Conservation (phyloP, 2,329 filamentous ascomycete species). For the Trichophyton simii region DNA sequence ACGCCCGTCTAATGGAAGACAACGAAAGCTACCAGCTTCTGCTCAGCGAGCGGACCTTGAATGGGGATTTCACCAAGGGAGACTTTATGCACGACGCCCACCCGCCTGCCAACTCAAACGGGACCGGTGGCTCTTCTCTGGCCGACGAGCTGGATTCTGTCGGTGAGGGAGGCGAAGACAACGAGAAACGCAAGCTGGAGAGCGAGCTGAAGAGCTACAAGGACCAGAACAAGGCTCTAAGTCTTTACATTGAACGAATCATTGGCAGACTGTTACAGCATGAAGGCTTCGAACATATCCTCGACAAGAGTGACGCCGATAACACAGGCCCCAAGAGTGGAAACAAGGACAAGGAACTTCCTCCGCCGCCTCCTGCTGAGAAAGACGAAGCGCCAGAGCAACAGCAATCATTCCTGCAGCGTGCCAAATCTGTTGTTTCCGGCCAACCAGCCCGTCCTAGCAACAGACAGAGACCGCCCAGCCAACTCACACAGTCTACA, state of each 20-base stretch:
- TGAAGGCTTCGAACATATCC: constrained; percentile 86
- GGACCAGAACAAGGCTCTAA: constrained; percentile 94
- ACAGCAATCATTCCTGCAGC: constrained; percentile 41
- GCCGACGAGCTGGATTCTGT: constrained; percentile 78
- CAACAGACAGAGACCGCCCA: constrained; percentile 29
- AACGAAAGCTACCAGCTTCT: constrained; percentile 97
- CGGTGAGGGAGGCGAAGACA: constrained; percentile 48
- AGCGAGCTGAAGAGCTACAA: constrained; percentile 65
- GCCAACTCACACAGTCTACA: constrained; percentile 26
- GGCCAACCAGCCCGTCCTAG: constrained; percentile 24
- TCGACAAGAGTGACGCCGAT: constrained; percentile 60
- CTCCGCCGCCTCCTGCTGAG: constrained; percentile 56
- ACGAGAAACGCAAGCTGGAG: constrained; percentile 56
- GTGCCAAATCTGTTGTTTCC: constrained; percentile 49
- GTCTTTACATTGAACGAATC: constrained; percentile 97
- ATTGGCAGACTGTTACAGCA: constrained; percentile 89
- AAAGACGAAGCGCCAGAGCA: constrained; percentile 37
- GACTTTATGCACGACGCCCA: constrained; percentile 56
- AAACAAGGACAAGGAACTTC: constrained; percentile 63
- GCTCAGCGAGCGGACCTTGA: constrained; percentile 86
- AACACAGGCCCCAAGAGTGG: constrained; percentile 17
- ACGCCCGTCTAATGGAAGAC: constrained; percentile 92
- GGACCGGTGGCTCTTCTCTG: constrained; percentile 46
- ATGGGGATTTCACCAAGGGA: constrained; percentile 76
- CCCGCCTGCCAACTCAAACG: constrained; percentile 26